Percentiles rank a stretch among this genome's conserved stretches.
Evolutionary conservation across 768 basidiomycete species (phyloP).

Genomic region (Crassisporium funariophilum): DNA sequence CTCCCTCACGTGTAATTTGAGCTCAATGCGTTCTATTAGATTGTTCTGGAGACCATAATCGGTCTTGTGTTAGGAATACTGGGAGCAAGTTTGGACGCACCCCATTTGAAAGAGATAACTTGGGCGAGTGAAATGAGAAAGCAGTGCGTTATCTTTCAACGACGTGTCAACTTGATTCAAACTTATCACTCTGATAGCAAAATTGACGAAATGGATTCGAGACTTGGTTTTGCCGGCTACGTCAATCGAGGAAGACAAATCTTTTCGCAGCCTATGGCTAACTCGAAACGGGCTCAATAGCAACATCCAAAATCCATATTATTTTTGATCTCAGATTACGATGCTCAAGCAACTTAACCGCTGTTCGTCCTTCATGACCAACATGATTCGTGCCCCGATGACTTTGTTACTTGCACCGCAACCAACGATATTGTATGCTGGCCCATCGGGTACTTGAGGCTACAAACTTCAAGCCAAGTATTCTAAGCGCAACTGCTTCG

Average conservation of each 20-base stretch:
- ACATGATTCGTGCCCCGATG: no score
- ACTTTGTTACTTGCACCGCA: no score
- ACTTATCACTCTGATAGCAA: slow-evolving; percentile 40
- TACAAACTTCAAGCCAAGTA: no score
- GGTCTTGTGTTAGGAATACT: slow-evolving; percentile 69
- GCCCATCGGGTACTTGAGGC: no score
- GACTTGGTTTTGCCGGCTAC: slow-evolving; percentile 62
- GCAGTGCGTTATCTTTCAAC: slow-evolving; percentile 49
- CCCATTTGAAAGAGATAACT: slow-evolving; percentile 75
- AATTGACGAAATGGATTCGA: slow-evolving; percentile 77
- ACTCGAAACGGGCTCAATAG: background rate
- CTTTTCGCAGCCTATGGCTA: slow-evolving; percentile 23
- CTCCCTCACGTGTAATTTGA: background rate
- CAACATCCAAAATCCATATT: background rate
- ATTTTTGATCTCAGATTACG: no score
- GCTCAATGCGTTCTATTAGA: slow-evolving; percentile 40
- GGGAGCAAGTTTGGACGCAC: slow-evolving; percentile 71
- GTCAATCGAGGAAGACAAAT: slow-evolving; percentile 58
- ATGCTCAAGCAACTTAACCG: no score
- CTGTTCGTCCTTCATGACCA: no score
- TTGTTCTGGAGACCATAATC: slow-evolving; percentile 64
- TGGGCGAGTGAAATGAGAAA: slow-evolving; percentile 91
- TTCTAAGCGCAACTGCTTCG: no score
- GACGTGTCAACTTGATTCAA: slow-evolving; percentile 5
- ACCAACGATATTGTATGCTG: no score